Percentiles rank a stretch among this genome's conserved stretches.
Conservation (phyloP, 768 basidiomycete species). For the Trametes cinnabarina region DNA sequence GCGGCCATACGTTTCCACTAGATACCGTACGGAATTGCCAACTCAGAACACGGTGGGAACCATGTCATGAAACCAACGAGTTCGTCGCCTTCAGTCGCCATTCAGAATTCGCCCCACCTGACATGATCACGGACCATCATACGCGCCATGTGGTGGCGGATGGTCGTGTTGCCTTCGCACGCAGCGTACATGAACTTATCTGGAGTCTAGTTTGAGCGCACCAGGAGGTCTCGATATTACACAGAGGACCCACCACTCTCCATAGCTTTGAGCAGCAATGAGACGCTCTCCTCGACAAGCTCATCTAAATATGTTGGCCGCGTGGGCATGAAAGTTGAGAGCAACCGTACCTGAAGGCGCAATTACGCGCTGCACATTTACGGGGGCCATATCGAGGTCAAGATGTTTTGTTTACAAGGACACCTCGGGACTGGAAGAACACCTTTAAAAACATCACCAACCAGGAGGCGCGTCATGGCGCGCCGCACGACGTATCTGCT, state of each 20-base stretch:
- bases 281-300: not conserved
- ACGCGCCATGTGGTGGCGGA: not conserved
- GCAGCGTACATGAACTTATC: not conserved
- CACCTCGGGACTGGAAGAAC: no score
- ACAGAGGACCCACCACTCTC: not conserved
- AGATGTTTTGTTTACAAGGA: no score
- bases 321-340: not conserved
- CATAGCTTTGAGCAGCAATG: not conserved
- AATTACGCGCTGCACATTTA: not conserved
- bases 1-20: no score
- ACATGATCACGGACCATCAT: not conserved
- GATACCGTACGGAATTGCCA: not conserved
- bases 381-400: not conserved
- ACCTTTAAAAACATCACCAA: no score
- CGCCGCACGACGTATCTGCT: no score
- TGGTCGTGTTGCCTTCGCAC: not conserved
- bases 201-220: no score
- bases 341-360: not conserved
- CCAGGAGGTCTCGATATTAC: no score
- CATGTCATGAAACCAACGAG: conserved; percentile 8
- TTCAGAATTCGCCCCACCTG: conserved; percentile 7
- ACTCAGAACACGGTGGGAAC: not conserved
- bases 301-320: not conserved
- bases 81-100: not conserved
- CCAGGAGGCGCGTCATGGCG: no score